These are phyloP conservation scores for Eugenia klotzschiana DNA, from an alignment of 441 rosid genomes.

Conservation along the genomic window DNA sequence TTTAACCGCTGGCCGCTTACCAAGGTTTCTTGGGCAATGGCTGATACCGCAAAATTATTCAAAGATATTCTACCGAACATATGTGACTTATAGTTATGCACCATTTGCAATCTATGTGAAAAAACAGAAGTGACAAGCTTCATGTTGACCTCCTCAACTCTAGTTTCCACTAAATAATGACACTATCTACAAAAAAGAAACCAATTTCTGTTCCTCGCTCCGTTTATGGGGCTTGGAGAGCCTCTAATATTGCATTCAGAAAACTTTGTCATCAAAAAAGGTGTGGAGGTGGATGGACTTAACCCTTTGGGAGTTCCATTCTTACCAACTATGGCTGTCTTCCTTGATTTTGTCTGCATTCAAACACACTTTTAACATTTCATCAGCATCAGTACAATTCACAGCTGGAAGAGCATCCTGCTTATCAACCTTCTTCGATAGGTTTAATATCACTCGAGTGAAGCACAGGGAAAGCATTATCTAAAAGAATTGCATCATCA, in stretches of 20 bases:
- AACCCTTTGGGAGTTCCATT: not conserved
- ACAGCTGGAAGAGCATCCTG: not conserved
- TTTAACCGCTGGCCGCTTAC: not conserved
- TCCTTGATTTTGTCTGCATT: not conserved
- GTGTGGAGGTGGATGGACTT: not conserved
- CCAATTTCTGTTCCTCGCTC: not conserved
- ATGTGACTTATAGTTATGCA: not conserved
- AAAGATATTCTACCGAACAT: not conserved
- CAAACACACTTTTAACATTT: not conserved
- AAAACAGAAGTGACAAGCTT: not conserved
- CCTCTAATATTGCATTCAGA: not conserved
- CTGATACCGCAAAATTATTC: not conserved
- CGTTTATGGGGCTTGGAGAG: not conserved
- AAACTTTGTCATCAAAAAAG: not conserved
- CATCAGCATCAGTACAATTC: not conserved
- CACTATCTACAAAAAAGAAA: not conserved
- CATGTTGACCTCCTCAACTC: not conserved
- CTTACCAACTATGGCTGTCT: not conserved
- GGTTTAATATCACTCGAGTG: not conserved
- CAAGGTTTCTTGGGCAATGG: not conserved
- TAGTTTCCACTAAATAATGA: not conserved
- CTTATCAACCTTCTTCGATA: not conserved
- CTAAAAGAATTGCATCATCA: not conserved
- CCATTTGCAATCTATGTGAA: not conserved
- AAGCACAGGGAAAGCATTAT: not conserved